Conservation (phyloP, 2,329 filamentous ascomycete species). For the Aspergillus vadensis region DNA sequence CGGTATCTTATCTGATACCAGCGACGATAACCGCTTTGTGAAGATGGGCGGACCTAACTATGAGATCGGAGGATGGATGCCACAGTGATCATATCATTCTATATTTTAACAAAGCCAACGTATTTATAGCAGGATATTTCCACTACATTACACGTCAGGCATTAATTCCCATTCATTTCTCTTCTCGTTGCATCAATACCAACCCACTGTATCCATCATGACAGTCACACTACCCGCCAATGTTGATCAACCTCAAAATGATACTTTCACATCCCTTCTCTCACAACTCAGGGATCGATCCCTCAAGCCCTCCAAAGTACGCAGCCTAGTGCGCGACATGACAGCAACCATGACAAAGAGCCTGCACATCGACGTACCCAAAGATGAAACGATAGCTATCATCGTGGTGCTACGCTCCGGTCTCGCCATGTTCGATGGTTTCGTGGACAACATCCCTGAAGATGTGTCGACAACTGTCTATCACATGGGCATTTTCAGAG, state of each 20-base stretch:
- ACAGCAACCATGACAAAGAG: slow-evolving; percentile 27
- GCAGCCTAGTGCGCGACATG: slow-evolving; percentile 22
- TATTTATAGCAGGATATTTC: not conserved
- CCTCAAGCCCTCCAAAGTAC: slow-evolving; percentile 21
- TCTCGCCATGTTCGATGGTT: slow-evolving; percentile 42
- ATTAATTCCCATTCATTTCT: not conserved
- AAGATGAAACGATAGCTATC: slow-evolving; percentile 31
- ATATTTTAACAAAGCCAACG: not conserved
- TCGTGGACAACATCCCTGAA: slow-evolving; percentile 28
- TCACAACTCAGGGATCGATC: slow-evolving; percentile 14
- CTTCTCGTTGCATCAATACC: not conserved
- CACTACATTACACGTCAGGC: not conserved
- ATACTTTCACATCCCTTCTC: slow-evolving; percentile 15
- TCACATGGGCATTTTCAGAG: slow-evolving; percentile 33
- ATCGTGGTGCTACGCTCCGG: slow-evolving; percentile 38
- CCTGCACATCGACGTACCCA: slow-evolving; percentile 16
- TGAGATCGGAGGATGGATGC: not conserved
- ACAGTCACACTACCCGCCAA: slow-evolving; percentile 17
- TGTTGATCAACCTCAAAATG: slow-evolving; percentile 16
- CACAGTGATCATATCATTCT: not conserved
- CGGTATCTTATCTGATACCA: slow-evolving; percentile 16
- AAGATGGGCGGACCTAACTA: not conserved
- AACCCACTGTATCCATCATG: slow-evolving; percentile 3
- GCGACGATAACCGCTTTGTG: not conserved
- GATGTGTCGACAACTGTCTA: slow-evolving; percentile 30